Base-by-base conservation (phyloP, 257 asterid species). In the Anisodus acutangulus region DNA sequence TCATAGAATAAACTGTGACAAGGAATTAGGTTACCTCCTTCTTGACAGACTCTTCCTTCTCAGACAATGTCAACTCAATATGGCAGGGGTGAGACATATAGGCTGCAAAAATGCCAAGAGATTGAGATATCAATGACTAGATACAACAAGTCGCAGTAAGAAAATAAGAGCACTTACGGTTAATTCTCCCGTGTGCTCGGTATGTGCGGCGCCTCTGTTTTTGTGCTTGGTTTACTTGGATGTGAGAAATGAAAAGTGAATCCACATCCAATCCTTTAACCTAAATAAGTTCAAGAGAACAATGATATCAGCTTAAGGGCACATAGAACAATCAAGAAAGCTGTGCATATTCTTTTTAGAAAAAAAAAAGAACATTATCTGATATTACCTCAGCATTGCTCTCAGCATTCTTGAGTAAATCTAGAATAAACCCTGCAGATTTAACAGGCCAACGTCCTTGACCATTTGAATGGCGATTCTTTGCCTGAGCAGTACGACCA, bases 81-180 rank as follows among this genome's bases (percentile, higher is more conserved):
- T 93, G 98, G 90, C 98, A 94, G 0, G 97, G 97, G 1, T 95
- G 91, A 1, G 97, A 94, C 98, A 94, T 94, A 49, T 94, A 94
- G 35, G 97, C 88, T 88, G 87, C 78, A 64, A 13, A 71, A 78
- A 0, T 26, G 2, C 1, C 64, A 51, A 3, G 26, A 13, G 15
- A 9, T 3, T 31, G 31, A 2, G 96, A 8, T 78, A 26, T 26
- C 9, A 81, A 47, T 11, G 4, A 81, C 78, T 2, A 13, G 41
- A 47, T 12, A 67, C 1, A 22, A 49, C 0, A 49, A 80, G 39
- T 17, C 8, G 26, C 64, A 43, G 79, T 3, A 13, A 54, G 47
- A 57, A 11, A 31, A 80, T 16, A 12, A 41, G 45, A 31, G 39
- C 31, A 84, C 93, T 13, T 91, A 91, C 95, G 97, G 79, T 93